Base-by-base conservation (phyloP, 192 early-diverging fungal species). In the Gryganskiella cystojenkinii region DNA sequence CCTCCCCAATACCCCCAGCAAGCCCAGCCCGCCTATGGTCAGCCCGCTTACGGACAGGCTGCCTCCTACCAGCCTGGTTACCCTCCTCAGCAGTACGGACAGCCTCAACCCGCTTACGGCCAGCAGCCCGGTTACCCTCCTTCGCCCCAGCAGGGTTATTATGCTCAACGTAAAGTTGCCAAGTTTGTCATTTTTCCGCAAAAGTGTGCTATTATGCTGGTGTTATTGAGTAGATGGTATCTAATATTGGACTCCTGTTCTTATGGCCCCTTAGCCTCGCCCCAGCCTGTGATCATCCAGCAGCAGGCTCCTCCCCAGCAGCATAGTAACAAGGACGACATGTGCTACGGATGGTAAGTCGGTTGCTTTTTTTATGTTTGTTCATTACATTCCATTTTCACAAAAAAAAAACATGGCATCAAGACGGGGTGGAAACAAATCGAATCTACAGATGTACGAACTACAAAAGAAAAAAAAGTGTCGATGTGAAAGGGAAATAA, bases 1-100 rank as follows among this genome's bases (percentile, higher is more conserved):
- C 73, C 73, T 44, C 73, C 73, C 22, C 73, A 76, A 42, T 76
- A 76, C 40, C 73, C 73, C 10, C 73, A 76, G 46, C 65, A 67
- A 43, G 58, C 65, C 3, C 60, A 68, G 59, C 73, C 73, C 3
- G 73, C 59, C 27, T 76, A 76, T 57, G 73, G 73, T 5, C 73
- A 76, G 37, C 73, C 73, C 30, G 65, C 58, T 2, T 76, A 76
- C 24, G 73, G 73, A 20, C 65, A 76, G 30, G 63, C 73, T 15
- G 64, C 73, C 42, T 76, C 64, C 24, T 56, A 58, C 44, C 64
- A 67, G 30, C 64, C 71, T 42, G 73, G 64, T 11, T 75, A 75
- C 45, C 54, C 56, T 27, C 53, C 69, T 27, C 67, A 56, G 45
- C 66, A 68, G 46, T 31, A 44, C 30, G 44, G 45, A 14, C n/a